Percentiles rank a stretch among this genome's conserved stretches.
These are phyloP conservation scores for Cordyceps pruinosa DNA, from an alignment of 2,329 filamentous ascomycete genomes.

Conservation along the genomic window DNA sequence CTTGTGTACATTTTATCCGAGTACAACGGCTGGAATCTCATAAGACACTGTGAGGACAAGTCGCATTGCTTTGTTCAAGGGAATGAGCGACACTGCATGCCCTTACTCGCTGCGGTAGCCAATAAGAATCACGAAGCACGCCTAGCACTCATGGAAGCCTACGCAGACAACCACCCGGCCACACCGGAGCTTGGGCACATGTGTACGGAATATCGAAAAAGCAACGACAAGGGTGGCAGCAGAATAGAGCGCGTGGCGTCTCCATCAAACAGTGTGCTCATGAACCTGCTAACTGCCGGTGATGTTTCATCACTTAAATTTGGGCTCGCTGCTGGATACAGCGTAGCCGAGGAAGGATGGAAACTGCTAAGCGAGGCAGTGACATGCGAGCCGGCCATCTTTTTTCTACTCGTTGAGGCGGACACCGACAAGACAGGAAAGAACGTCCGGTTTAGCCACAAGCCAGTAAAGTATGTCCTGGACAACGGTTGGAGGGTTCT, in stretches of 20 bases:
- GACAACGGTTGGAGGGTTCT: no score
- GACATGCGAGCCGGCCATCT: not conserved
- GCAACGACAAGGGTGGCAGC: no score
- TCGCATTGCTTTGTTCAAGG: not conserved
- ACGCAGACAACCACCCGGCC: not conserved
- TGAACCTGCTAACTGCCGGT: not conserved
- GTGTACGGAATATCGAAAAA: not conserved
- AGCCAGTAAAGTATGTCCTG: no score
- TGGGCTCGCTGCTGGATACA: not conserved
- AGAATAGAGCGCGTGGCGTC: no score
- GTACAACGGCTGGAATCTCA: not conserved
- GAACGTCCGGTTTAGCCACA: no score
- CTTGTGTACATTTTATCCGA: constrained; percentile 14
- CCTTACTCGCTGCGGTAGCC: not conserved
- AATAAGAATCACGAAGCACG: not conserved
- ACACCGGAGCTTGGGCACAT: not conserved
- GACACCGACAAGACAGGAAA: no score
- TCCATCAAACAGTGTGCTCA: not conserved
- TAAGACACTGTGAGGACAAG: not conserved
- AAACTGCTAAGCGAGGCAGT: not conserved
- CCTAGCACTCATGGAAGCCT: not conserved
- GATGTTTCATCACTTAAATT: not conserved
- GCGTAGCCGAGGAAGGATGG: not conserved
- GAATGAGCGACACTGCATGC: not conserved
- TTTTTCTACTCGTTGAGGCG: not conserved